Conservation (phyloP, 805 yeast species). For the Pichia nanzhaoensis region DNA sequence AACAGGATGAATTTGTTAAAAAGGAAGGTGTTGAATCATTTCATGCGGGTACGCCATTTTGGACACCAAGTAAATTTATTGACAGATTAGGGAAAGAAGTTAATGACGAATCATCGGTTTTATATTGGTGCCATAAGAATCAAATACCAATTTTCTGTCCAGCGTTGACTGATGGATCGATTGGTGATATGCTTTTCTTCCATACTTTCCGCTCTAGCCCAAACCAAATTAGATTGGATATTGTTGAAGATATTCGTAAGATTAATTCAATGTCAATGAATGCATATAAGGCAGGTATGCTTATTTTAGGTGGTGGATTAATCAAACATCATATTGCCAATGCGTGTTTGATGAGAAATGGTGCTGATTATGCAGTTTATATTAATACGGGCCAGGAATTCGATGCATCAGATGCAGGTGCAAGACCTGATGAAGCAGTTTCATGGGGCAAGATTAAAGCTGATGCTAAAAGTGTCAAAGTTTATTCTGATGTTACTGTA, state of each 20-base stretch:
- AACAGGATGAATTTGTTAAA: slow-evolving; percentile 66
- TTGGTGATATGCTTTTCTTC: slow-evolving; percentile 98
- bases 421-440: slow-evolving; percentile 97
- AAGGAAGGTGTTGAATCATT: slow-evolving; percentile 47
- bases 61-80: slow-evolving; percentile 93
- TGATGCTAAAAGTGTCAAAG: slow-evolving; percentile 85
- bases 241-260: slow-evolving; percentile 87
- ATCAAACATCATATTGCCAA: slow-evolving; percentile 96
- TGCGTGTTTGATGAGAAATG: slow-evolving; percentile 98
- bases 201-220: slow-evolving; percentile 96
- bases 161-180: slow-evolving; percentile 94
- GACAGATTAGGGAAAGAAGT: slow-evolving; percentile 94
- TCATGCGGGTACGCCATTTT: slow-evolving; percentile 64
- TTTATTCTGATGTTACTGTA: slow-evolving; percentile 89
- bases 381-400: slow-evolving; percentile 98
- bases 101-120: slow-evolving; percentile 85
- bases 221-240: slow-evolving; percentile 79
- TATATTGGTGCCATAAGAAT: slow-evolving; percentile 98
- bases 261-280: slow-evolving; percentile 94
- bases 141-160: slow-evolving; percentile 96
- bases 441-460: slow-evolving; percentile 99
- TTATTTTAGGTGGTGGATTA: slow-evolving; percentile 92
- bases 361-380: slow-evolving; percentile 96
- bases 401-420: slow-evolving; percentile 99
- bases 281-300: slow-evolving; percentile 91